A percentile compares a stretch with the other conserved stretches of the same genome.
phyloP scores from a whole-genome alignment of 345 rosid species.

The Citrus sp. region DNA sequence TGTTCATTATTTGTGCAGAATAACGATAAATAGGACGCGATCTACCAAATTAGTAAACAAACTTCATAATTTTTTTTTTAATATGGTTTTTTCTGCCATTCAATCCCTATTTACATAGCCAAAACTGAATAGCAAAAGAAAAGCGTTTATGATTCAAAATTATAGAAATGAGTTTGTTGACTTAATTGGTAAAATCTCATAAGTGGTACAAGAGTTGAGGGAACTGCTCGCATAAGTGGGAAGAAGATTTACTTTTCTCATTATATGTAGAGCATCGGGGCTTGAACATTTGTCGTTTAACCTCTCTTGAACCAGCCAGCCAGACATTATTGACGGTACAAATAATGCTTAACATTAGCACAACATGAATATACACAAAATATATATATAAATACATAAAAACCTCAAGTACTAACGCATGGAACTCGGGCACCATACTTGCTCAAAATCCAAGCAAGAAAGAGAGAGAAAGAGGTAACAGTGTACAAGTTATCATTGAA shows the following conservation, averaged over 20 bases:
- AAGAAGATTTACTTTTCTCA: background rate
- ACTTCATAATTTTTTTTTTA: background rate
- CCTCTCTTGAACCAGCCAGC: no score
- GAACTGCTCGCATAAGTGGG: background rate
- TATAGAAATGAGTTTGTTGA: background rate
- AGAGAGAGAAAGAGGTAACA: conserved; percentile 1
- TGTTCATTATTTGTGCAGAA: no score
- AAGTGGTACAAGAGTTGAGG: background rate
- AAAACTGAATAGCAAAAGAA: background rate
- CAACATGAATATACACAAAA: background rate
- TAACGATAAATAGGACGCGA: no score
- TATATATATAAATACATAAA: no score
- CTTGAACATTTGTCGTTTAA: background rate
- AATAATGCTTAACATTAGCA: background rate
- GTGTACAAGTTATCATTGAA: conserved; percentile 30
- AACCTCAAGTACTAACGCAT: background rate
- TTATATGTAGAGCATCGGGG: background rate
- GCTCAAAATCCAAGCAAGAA: background rate
- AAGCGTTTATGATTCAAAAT: background rate
- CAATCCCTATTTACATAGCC: background rate
- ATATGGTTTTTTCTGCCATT: background rate
- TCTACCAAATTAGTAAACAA: background rate
- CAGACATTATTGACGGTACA: background rate
- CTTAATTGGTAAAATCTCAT: background rate
- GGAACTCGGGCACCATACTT: background rate